Conservation (phyloP, 805 yeast genomes). For the Brettanomyces sp. region DNA sequence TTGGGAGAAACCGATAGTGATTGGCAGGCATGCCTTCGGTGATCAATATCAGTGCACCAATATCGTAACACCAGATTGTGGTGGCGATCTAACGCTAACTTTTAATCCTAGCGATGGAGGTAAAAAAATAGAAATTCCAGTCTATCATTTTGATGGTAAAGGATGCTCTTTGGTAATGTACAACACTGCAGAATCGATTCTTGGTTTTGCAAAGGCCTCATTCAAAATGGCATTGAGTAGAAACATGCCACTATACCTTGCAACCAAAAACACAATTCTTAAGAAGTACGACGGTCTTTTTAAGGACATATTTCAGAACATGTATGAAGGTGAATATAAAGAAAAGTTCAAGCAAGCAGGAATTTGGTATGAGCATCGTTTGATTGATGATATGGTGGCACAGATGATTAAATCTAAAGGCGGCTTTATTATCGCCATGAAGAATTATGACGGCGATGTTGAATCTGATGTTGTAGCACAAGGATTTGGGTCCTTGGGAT, state of each 20-base stretch:
- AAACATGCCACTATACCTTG: constrained; percentile 70
- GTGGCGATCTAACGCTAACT: constrained; percentile 71
- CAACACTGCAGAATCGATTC: constrained; percentile 86
- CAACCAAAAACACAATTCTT: constrained; percentile 91
- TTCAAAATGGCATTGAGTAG: constrained; percentile 79
- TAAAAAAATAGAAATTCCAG: constrained; percentile 45
- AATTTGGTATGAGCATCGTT: constrained; percentile 95
- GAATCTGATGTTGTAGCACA: constrained; percentile 96
- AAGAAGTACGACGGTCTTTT: constrained; percentile 92
- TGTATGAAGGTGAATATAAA: constrained; percentile 66
- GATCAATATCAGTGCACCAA: constrained; percentile 96
- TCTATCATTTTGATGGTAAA: constrained; percentile 58
- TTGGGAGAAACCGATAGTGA: constrained; percentile 93
- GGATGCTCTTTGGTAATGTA: constrained; percentile 91
- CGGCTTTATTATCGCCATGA: constrained; percentile 91
- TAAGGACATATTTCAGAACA: constrained; percentile 82
- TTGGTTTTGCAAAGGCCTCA: constrained; percentile 87
- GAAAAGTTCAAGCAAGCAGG: constrained; percentile 62
- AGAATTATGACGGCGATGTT: constrained; percentile 97
- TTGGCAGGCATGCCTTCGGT: constrained; percentile 96
- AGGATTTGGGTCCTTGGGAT: constrained; percentile 93
- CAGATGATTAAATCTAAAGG: constrained; percentile 96
- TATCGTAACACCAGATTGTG: constrained; percentile 58
- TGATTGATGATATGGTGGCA: constrained; percentile 98
- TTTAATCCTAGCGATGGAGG: constrained; percentile 66